These are phyloP conservation scores for Leptographium procerum DNA, from an alignment of 2,329 filamentous ascomycete species.

Conservation along the genomic window DNA sequence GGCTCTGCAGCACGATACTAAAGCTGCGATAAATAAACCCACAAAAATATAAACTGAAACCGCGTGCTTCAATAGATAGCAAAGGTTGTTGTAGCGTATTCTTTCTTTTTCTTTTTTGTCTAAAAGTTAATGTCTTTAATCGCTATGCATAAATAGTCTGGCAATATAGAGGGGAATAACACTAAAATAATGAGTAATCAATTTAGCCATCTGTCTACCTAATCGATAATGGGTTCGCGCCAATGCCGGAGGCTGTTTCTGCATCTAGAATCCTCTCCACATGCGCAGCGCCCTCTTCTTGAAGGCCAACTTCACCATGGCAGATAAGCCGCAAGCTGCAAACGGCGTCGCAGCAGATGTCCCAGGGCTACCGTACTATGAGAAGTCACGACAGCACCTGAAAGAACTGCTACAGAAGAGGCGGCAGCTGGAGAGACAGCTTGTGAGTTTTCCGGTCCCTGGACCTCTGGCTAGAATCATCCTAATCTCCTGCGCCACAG, in stretches of 20 bases:
- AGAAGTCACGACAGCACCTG: conserved; percentile 57
- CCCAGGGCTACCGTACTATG: conserved; percentile 54
- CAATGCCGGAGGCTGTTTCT: background rate
- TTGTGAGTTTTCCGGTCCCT: conserved; percentile 15
- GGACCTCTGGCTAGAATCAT: background rate
- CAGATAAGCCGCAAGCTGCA: conserved; percentile 18
- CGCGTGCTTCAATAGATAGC: background rate
- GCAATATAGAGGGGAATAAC: too few relatives aligned
- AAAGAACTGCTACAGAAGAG: conserved; percentile 57
- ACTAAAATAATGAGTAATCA: background rate
- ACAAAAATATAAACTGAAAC: background rate
- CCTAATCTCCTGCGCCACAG: background rate
- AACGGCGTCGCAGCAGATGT: conserved; percentile 24
- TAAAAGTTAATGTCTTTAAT: background rate
- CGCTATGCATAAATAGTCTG: background rate
- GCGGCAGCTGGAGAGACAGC: conserved; percentile 33
- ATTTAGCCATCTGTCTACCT: too few relatives aligned
- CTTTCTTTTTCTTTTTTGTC: background rate
- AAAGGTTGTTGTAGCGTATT: background rate
- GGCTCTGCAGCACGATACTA: background rate
- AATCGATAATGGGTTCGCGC: background rate
- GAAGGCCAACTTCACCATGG: conserved; percentile 12
- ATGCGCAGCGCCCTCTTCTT: background rate
- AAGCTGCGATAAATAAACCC: background rate
- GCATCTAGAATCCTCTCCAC: background rate